Base-by-base conservation (phyloP, 2,329 filamentous ascomycete genomes). In the Lanzia echinophila region DNA sequence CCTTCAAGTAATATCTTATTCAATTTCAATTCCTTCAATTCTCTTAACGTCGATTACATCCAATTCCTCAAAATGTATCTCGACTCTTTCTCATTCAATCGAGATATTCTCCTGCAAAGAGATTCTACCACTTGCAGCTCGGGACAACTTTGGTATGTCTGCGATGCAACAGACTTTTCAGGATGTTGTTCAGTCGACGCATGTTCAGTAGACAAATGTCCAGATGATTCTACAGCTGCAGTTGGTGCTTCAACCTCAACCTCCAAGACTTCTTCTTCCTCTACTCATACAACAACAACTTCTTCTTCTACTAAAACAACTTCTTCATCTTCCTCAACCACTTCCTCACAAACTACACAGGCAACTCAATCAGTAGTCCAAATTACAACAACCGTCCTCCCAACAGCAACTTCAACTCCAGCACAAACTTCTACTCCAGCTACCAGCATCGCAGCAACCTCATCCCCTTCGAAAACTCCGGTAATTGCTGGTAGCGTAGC, bases 111-210 rank as follows among this genome's bases (percentile, higher is more conserved):
- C 8, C 7, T 41, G 17, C 47, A 48, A 48, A 17, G 50, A 53
- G 50, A 53, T 15, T 42, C 50, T 13, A 33, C 12, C 2, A 44
- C 47, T 19, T 53, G 50, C 33, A 22, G 36, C 3, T 8, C 13
- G 4, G 50, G 50, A 17, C 44, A 53, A 22, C 19, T 7, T 12
- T 53, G 50, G 50, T 53, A 48, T 48, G 44, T 48, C 4, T 53
- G 50, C 44, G 22, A 2, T 8, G 44, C 28, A 4, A 53, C 41
- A 15, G 1, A 20, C 38, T 53, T 53, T 24, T 8, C 13, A 7
- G 50, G 50, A 12, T 53, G 50, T 34, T 53, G 50, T 53, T 53
- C 50, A 7, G 50, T 53, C 47, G 19, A 53, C 19, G 50, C 50
- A 34, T 53, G 50, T 42, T n/a, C 34, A 11, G 24, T 48, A 12